A percentile compares a stretch with the other conserved stretches of the same genome.
phyloP scores from a whole-genome alignment of 176 grass and related monocot genomes.

The Carex myosuroides region DNA sequence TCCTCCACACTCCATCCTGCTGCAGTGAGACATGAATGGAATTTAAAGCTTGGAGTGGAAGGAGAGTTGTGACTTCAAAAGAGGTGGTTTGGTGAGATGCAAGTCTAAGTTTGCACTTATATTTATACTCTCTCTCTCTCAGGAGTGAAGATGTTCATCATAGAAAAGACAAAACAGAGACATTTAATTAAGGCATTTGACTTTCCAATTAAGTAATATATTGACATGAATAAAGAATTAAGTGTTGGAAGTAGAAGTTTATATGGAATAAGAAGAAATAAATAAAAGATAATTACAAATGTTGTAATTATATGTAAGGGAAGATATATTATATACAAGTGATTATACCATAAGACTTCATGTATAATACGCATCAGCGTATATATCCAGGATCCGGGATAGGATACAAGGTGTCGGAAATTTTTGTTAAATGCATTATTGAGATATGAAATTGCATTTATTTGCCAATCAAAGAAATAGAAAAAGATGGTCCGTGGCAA shows the following conservation, averaged over 20 bases:
- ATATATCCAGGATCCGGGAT: background rate
- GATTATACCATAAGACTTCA: background rate
- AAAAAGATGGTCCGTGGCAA: background rate
- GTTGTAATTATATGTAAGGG: background rate
- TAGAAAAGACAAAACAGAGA: background rate
- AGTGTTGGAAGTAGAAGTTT: background rate
- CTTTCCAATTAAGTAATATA: constrained; percentile 6
- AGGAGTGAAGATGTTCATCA: background rate
- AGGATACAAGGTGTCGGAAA: background rate
- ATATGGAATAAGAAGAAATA: background rate
- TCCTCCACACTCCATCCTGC: constrained; percentile 52
- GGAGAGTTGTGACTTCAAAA: constrained; percentile 26
- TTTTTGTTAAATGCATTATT: background rate
- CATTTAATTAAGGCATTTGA: background rate
- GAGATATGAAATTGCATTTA: constrained; percentile 5
- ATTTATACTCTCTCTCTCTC: constrained; percentile 32
- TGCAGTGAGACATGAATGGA: constrained; percentile 19
- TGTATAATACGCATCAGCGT: background rate
- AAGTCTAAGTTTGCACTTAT: constrained; percentile 18
- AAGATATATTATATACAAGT: background rate
- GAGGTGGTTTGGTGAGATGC: constrained; percentile 38
- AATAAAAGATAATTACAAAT: background rate
- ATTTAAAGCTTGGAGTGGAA: constrained; percentile 17
- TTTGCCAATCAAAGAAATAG: constrained; percentile 15
- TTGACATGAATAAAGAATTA: constrained; percentile 12